Base-by-base conservation (phyloP, 2,329 filamentous ascomycete species). In the Exserohilum rostratum region DNA sequence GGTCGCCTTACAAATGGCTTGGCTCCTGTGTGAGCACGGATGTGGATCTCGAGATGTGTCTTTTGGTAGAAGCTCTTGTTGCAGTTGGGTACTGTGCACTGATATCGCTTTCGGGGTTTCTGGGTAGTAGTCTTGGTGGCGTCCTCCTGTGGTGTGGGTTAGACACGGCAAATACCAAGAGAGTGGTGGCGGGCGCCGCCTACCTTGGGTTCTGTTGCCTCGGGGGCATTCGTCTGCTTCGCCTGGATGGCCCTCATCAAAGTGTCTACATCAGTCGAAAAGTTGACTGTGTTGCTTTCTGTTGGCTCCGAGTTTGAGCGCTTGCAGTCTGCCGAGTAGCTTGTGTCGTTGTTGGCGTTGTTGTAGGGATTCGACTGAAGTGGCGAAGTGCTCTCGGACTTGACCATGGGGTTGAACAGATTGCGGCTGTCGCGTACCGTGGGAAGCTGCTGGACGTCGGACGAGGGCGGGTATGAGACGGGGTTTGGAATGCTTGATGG, bases 21-120 rank as follows among this genome's bases (percentile, higher is more conserved):
- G 49, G 90, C 87, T 13, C 95, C 95, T 2, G 91, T 96, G 75
- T 99, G 95, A 4, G 90, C 88, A 61, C 93, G 85, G 40, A 85
- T 87, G 74, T 99, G 95, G 44, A 96, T 97, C 57, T 95, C 90
- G 10, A 97, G 83, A 67, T 98, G 93, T 1, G 93, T 96, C 77
- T 93, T 96, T 71, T 98, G 93, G 55, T 86, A 86, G 75, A 97
- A 98, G 58, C 84, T 86, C 79, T 95, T 96, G 64, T 82, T 81
- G 75, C 93, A 98, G 35, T 85, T 85, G 6, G 86, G 83, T 34
- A 91, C 82, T 17, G 82, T 83, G 76, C 95, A 99, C 15, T 84
- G 78, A 72, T 93, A 92, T 67, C 87, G 80, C 74, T 87, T 95
- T 67, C 83, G 82, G 53, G 77, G 74, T 69, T 73, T 79, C 67